phyloP scores from a whole-genome alignment of 441 rosid species.

The Aquilaria agallochum region DNA sequence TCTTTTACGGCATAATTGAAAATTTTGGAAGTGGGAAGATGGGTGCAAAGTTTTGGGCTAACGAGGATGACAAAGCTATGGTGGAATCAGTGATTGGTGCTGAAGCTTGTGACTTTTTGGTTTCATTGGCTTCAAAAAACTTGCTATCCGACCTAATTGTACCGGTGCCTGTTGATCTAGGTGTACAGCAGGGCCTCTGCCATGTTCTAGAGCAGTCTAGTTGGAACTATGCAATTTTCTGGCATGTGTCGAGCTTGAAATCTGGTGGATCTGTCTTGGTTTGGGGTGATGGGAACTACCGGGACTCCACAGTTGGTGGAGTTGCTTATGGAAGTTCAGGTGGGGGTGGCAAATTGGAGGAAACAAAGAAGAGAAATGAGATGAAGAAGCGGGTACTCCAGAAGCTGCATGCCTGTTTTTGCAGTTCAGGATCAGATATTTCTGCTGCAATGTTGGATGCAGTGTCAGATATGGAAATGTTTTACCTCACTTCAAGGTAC shows the following conservation, averaged over 20 bases:
- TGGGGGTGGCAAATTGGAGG: slow-evolving; percentile 21
- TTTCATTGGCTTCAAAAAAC: slow-evolving; percentile 46
- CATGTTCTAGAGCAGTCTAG: slow-evolving; percentile 49
- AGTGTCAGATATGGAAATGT: slow-evolving; percentile 49
- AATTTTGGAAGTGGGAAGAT: slow-evolving; percentile 24
- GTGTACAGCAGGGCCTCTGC: slow-evolving; percentile 45
- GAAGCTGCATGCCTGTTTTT: slow-evolving; percentile 45
- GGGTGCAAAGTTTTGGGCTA: slow-evolving; percentile 65
- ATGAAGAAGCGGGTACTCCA: slow-evolving; percentile 44
- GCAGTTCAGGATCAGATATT: slow-evolving; percentile 34
- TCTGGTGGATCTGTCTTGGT: slow-evolving; percentile 52
- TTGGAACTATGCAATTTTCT: slow-evolving; percentile 63
- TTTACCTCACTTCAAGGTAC: slow-evolving; percentile 46
- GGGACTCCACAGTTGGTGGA: slow-evolving; percentile 25
- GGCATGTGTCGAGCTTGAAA: slow-evolving; percentile 38
- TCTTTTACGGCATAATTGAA: slow-evolving; percentile 3
- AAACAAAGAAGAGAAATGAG: slow-evolving; percentile 35
- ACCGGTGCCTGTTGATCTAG: slow-evolving; percentile 50
- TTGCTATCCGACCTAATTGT: slow-evolving; percentile 34
- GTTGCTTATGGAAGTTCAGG: slow-evolving; percentile 26
- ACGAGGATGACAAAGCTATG: slow-evolving; percentile 57
- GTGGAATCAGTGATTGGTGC: slow-evolving; percentile 73
- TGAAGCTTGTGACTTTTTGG: slow-evolving; percentile 69
- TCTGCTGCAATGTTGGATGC: slow-evolving; percentile 30
- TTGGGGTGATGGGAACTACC: slow-evolving; percentile 73